These are phyloP conservation scores for Solanum tarapatanum DNA, from an alignment of 257 asterid genomes.

Conservation along the genomic window DNA sequence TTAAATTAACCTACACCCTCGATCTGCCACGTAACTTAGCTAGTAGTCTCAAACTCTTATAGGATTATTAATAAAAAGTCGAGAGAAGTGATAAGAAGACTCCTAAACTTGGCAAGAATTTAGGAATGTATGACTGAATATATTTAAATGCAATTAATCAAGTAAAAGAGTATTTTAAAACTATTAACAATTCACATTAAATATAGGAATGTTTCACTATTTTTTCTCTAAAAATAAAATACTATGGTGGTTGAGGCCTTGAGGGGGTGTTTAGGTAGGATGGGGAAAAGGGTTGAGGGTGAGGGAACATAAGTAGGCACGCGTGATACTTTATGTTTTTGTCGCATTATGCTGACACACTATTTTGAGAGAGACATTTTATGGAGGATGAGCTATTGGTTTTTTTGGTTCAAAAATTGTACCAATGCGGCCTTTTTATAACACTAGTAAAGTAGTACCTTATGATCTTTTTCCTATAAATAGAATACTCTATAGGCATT, in stretches of 20 bases:
- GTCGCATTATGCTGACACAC: constrained; percentile 40
- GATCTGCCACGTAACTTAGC: no score
- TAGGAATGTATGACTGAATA: accelerated
- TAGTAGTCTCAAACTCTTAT: no score
- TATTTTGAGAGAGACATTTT: constrained; percentile 15
- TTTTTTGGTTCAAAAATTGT: neutral
- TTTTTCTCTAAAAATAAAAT: neutral
- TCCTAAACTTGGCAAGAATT: no score
- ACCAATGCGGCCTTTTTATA: neutral
- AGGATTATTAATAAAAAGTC: no score
- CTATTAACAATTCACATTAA: no score
- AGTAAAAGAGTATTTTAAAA: no score
- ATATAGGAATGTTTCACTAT: no score
- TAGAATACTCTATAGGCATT: neutral
- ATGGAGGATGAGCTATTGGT: constrained; percentile 16
- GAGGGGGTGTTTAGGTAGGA: neutral
- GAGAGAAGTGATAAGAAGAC: accelerated
- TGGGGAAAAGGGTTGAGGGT: neutral
- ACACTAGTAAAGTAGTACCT: neutral
- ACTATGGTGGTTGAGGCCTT: neutral
- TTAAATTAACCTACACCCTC: no score
- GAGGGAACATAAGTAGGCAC: constrained; percentile 33
- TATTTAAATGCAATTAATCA: no score
- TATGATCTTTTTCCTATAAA: neutral
- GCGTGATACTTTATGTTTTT: constrained; percentile 69